Evolutionary conservation across 2,329 filamentous ascomycete species (phyloP).

Genomic region (Nothophoma quercina): DNA sequence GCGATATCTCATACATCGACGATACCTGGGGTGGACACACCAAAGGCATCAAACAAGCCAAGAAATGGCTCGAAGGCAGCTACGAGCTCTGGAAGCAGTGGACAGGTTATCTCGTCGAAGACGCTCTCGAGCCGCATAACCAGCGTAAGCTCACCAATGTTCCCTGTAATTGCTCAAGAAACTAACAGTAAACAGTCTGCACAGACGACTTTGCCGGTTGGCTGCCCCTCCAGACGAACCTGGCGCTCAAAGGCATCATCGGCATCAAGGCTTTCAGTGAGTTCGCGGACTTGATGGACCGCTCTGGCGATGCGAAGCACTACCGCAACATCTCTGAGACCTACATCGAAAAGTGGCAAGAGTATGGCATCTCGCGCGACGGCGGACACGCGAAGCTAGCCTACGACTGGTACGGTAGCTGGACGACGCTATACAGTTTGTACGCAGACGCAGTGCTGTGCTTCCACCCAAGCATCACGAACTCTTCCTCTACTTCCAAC

Average conservation of each 20-base stretch:
- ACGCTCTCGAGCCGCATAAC: constrained; percentile 74
- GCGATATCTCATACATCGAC: constrained; percentile 67
- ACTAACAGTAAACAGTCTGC: constrained; percentile 60
- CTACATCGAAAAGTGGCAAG: constrained; percentile 78
- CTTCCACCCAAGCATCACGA: constrained; percentile 69
- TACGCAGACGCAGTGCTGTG: constrained; percentile 82
- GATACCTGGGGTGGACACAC: constrained; percentile 64
- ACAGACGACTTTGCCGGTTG: constrained; percentile 87
- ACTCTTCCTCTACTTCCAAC: constrained; percentile 27
- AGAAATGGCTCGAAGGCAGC: constrained; percentile 71
- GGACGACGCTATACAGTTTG: constrained; percentile 86
- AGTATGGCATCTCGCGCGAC: constrained; percentile 72
- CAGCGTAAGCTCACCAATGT: constrained; percentile 68
- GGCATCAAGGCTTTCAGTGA: constrained; percentile 81
- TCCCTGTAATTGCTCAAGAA: too few relatives aligned
- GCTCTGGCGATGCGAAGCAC: constrained; percentile 63
- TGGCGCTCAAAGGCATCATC: constrained; percentile 84
- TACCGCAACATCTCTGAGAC: constrained; percentile 69
- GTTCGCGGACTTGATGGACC: constrained; percentile 68
- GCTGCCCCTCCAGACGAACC: constrained; percentile 79
- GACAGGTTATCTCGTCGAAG: constrained; percentile 80
- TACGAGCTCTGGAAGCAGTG: constrained; percentile 79
- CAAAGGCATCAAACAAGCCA: constrained; percentile 64
- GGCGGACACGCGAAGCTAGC: constrained; percentile 77
- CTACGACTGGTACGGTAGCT: constrained; percentile 81